Evolutionary conservation across 2,329 filamentous ascomycete genomes (phyloP), one percentile per base, ranked within the genome.

Genomic region (Diaporthe vaccinii): DNA sequence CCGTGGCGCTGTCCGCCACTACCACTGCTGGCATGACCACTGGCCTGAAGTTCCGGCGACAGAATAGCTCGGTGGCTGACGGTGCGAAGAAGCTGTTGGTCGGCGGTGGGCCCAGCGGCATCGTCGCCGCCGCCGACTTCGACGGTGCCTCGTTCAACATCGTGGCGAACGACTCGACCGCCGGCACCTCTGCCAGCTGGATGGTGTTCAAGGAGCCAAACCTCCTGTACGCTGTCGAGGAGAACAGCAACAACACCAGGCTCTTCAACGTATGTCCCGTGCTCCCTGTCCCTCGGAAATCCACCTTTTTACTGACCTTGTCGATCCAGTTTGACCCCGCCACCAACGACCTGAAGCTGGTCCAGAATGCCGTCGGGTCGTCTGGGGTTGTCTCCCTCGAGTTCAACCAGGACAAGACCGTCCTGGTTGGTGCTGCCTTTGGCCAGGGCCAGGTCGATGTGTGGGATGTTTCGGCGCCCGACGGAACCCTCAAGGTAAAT

Each of bases 201-300:
- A 80, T 89, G 80, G 80, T 83, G 53, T 85, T 84, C 79, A 83
- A 82, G 67, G 76, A 81, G 25, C 84, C 84, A 36, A 82, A 84
- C 78, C 78, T 81, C 6, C 75, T 90, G 58, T 89, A 88, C 75
- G 85, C 86, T 59, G 85, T 87, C 28, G 84, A 90, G 76, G 88
- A 90, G 83, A 85, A 84, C 77, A 82, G 83, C 77, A 80, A 81
- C 68, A 78, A 80, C 59, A 80, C 86, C n/a, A 83, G 84, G 75
- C 79, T 85, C 22, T 87, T 87, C 78, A 81, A 79, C 25, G 77
- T 80, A 72, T 44, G 78, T 49, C 39, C 51, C 39, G 28, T 36
- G 10, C 31, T 8, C n/a, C 31, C 25, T 14, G 12, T 68, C 31
- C 5, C 22, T 68, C 31, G 2, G n/a, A 12, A 12, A 17, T 34